Conservation (phyloP, 192 early-diverging fungal genomes). For the Entomortierella beljakovae region DNA sequence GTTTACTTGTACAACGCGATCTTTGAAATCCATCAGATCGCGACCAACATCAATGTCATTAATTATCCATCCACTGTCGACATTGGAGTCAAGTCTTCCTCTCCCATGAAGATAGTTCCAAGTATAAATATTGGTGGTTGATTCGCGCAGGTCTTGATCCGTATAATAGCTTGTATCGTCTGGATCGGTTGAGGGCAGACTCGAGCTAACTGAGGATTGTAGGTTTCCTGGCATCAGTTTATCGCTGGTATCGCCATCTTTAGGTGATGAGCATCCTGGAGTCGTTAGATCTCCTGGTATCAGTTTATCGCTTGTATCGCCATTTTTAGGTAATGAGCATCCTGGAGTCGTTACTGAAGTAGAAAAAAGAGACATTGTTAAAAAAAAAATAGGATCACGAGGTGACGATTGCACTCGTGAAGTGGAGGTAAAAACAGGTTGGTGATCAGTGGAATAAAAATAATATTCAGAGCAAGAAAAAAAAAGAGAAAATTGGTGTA, state of each 20-base stretch:
- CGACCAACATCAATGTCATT: constrained; percentile 6
- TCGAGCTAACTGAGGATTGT: not conserved
- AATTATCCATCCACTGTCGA: constrained; percentile 4
- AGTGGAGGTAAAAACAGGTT: too few relatives aligned
- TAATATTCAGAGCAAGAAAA: too few relatives aligned
- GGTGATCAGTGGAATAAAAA: too few relatives aligned
- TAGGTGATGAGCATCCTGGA: not conserved
- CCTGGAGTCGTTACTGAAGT: too few relatives aligned
- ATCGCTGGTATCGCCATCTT: not conserved
- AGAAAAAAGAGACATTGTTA: too few relatives aligned
- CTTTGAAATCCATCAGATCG: constrained; percentile 12
- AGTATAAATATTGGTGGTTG: not conserved
- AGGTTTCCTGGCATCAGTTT: not conserved
- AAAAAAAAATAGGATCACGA: too few relatives aligned
- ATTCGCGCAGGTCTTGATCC: too few relatives aligned
- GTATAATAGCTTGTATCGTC: not conserved
- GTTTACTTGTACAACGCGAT: not conserved
- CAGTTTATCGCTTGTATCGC: not conserved
- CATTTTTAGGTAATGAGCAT: not conserved
- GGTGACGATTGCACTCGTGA: too few relatives aligned
- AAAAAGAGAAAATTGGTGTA: too few relatives aligned
- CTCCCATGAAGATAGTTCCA: not conserved
- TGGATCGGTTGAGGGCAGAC: not conserved
- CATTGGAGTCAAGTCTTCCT: constrained; percentile 9
- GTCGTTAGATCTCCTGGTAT: not conserved